phyloP scores from a whole-genome alignment of 768 basidiomycete species.

The Amylocystis lapponica region DNA sequence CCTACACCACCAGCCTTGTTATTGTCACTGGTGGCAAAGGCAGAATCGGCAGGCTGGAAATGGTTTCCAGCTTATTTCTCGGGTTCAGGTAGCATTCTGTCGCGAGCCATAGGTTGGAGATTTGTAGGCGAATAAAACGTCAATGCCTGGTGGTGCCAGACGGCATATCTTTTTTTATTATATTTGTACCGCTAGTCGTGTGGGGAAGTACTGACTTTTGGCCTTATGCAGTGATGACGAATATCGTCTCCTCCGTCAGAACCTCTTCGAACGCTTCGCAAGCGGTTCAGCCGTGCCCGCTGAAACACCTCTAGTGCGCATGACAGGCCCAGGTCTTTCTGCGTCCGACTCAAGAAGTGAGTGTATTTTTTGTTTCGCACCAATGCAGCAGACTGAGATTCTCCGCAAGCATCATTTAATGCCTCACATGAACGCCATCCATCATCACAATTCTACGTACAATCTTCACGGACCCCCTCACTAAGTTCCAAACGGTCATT shows the following conservation, averaged over 20 bases:
- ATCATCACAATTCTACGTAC: conserved; percentile 19
- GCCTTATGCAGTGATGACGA: conserved; percentile 91
- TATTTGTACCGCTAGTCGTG: too few species aligned
- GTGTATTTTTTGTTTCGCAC: neutral
- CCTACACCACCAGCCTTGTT: too few species aligned
- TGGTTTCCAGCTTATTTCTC: too few species aligned
- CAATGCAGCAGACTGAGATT: conserved; percentile 11
- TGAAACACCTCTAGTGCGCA: conserved; percentile 59
- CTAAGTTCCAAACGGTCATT: conserved; percentile 26
- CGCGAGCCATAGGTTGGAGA: too few species aligned
- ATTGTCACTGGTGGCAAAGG: too few species aligned
- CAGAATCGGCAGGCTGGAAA: too few species aligned
- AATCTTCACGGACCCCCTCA: conserved; percentile 23
- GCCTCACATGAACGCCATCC: conserved; percentile 14
- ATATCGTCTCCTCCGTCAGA: conserved; percentile 78
- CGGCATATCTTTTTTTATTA: too few species aligned
- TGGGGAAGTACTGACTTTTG: too few species aligned
- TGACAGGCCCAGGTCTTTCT: conserved; percentile 21
- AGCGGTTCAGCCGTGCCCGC: conserved; percentile 50
- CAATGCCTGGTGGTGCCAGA: too few species aligned
- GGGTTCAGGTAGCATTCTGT: too few species aligned
- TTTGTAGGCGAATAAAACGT: too few species aligned
- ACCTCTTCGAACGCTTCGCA: conserved; percentile 76
- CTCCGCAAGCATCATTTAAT: conserved; percentile 7
- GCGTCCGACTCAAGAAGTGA: conserved; percentile 14